A percentile compares a stretch with the other conserved stretches of the same genome.
Evolutionary conservation across 148 eudicot species (phyloP).

Genomic region (Cornus kousa): DNA sequence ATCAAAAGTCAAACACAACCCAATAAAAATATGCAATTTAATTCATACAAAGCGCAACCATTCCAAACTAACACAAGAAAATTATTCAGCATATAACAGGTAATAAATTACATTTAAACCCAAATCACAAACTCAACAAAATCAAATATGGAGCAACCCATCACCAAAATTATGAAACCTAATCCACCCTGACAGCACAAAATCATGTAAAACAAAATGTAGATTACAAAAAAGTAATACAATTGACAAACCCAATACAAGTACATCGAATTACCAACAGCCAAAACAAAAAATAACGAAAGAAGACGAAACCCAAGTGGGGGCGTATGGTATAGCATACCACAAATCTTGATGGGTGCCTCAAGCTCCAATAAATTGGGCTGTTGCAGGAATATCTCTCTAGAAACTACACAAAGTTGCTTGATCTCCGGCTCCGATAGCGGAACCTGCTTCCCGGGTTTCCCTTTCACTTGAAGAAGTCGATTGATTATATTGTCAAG

Average conservation of each 20-base stretch:
- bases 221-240: not conserved
- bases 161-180: not conserved
- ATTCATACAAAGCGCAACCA: too few species aligned
- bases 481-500: not conserved
- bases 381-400: not conserved
- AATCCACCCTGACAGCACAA: not conserved
- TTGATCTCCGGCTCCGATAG: not conserved
- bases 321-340: not conserved
- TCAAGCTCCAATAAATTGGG: conserved; percentile 1
- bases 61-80: too few species aligned
- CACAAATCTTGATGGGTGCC: not conserved
- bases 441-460: not conserved
- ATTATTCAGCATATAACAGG: not conserved
- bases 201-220: not conserved
- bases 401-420: conserved; percentile 3
- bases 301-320: not conserved
- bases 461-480: not conserved
- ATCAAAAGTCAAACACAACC: not conserved
- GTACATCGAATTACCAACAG: too few species aligned
- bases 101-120: not conserved
- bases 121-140: not conserved
- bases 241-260: not conserved
- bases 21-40: too few species aligned
- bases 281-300: not conserved
- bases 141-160: too few species aligned